Percentiles rank a stretch among this genome's conserved stretches.
Conservation (phyloP, 192 early-diverging fungal genomes). For the Backusella tuberculispora region DNA sequence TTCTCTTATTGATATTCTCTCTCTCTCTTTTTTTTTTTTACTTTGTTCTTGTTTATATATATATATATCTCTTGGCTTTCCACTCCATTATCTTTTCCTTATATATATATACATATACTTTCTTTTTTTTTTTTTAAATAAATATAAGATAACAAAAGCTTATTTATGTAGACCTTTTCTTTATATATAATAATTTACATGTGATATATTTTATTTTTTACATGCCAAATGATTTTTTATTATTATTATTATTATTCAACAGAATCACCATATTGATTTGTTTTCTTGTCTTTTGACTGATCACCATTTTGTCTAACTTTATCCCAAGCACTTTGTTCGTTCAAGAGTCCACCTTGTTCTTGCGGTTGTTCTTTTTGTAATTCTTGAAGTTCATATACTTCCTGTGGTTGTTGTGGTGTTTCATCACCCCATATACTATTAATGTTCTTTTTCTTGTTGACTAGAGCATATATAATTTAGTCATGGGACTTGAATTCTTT, state of each 20-base stretch:
- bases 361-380: not conserved
- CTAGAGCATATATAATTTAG: too few species aligned
- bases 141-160: not conserved
- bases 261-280: not conserved
- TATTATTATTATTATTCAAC: not conserved
- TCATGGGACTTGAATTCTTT: too few species aligned
- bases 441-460: too few species aligned
- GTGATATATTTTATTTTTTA: not conserved
- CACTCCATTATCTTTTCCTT: too few species aligned
- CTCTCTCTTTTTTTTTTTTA: not conserved
- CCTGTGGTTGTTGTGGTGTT: too few species aligned
- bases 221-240: not conserved
- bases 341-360: not conserved
- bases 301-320: not conserved
- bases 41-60: not conserved
- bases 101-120: not conserved
- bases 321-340: not conserved
- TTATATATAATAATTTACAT: not conserved
- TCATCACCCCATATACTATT: too few species aligned
- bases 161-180: not conserved
- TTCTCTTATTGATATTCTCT: not conserved
- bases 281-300: constrained; percentile 3
- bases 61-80: not conserved
- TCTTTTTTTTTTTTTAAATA: too few species aligned
- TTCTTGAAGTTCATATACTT: too few species aligned